Base-by-base conservation (phyloP, 2,329 filamentous ascomycete genomes). In the Fusarium subtropicale region DNA sequence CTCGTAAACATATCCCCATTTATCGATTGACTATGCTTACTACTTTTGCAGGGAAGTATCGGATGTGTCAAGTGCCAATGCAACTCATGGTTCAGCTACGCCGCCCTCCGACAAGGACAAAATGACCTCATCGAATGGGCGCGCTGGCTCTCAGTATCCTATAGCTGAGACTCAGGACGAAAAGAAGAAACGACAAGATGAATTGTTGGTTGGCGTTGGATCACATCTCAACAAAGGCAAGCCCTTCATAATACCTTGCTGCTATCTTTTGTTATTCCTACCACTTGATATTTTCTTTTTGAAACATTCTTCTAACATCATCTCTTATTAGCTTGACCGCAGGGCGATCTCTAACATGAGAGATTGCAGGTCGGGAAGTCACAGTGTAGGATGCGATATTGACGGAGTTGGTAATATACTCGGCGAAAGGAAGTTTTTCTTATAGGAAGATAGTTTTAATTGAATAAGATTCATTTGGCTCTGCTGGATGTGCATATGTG, bases 1-100 rank as follows among this genome's bases (percentile, higher is more conserved):
- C 6, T 7, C 5, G 20, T 20, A 1, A 1, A 3, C n/a, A 5
- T 20, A 39, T 20, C n/a, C n/a, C 0, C 18, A 11, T 12, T 20
- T 1, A 7, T 6, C 7, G 6, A n/a, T n/a, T 0, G 10, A 39
- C n/a, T 11, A 13, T 7, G 11, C 4, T 39, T n/a, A 39, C 36
- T 7, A 4, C 13, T 1, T 39, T 6, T 39, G n/a, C 36, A 39
- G 36, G 4, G 12, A 7, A 4, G n/a, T 20, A 20, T 39, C 36
- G 12, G 18, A 39, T 15, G n/a, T 12, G 5, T 20, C 36, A 20
- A 39, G 36, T 13, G 12, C 36, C 36, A 20, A 20, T 20, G n/a
- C 36, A 39, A 39, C 36, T 7, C 36, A 11, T 39, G 36, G 36
- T 11, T 39, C 36, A 20, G n/a, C 20, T 13, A 11, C 7, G 11